A percentile compares a stretch with the other conserved stretches of the same genome.
Conservation (phyloP, 1,284 basidiomycete genomes). For the Trichosporon ovoides region DNA sequence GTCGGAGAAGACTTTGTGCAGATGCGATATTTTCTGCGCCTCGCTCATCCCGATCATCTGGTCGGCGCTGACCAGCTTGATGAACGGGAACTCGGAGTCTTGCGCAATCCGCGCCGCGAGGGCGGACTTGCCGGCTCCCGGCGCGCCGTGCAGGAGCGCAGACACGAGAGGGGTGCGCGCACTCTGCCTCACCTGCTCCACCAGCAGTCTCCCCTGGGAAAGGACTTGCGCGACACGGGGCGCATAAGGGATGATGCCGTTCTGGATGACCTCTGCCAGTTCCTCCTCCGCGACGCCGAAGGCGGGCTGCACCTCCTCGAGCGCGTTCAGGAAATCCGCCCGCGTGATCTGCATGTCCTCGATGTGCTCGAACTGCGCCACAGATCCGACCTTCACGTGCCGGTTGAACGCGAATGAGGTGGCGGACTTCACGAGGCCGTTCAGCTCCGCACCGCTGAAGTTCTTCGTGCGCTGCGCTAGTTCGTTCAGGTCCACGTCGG, state of each 20-base stretch:
- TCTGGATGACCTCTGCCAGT: slow-evolving; percentile 85
- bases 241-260: slow-evolving; percentile 94
- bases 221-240: slow-evolving; percentile 78
- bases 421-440: slow-evolving; percentile 93
- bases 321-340: slow-evolving; percentile 80
- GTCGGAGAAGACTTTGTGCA: slow-evolving; percentile 91
- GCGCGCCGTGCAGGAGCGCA: slow-evolving; percentile 80
- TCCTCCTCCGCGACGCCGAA: slow-evolving; percentile 99
- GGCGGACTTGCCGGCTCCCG: slow-evolving; percentile 92
- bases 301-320: slow-evolving; percentile 93
- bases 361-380: slow-evolving; percentile 94
- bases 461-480: slow-evolving; percentile 88
- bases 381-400: slow-evolving; percentile 95
- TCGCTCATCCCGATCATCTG: slow-evolving; percentile 95
- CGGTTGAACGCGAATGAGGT: slow-evolving; percentile 97
- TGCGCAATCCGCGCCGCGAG: slow-evolving; percentile 92
- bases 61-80: slow-evolving; percentile 94
- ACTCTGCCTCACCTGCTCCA: slow-evolving; percentile 89
- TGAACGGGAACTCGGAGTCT: slow-evolving; percentile 90
- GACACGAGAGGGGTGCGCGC: slow-evolving; percentile 88
- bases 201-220: slow-evolving; percentile 83
- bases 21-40: slow-evolving; percentile 80
- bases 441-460: slow-evolving; percentile 95
- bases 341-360: slow-evolving; percentile 86
- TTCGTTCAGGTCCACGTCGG: slow-evolving; percentile 78